Base-by-base conservation (phyloP, 495 filamentous ascomycete genomes). In the Pyronema omphalodes region DNA sequence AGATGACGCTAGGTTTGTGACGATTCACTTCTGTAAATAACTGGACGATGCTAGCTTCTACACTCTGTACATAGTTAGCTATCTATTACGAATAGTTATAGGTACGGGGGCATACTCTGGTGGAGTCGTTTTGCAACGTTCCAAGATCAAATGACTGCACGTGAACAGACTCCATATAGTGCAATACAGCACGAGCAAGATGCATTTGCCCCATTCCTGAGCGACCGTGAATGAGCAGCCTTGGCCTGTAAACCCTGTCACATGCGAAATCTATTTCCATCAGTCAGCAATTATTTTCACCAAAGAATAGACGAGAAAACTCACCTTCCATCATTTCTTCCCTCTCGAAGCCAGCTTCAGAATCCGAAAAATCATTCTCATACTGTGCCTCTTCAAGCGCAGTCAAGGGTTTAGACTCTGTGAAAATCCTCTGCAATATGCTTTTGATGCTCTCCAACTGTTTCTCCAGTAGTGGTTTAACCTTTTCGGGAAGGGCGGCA, bases 121-220 rank as follows among this genome's bases (percentile, higher is more conserved):
- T 75, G 23, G 80, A 74, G 56, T 82, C 77, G 57, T 78, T 82
- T 37, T 91, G 68, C 46, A 95, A 69, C 6, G 83, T 91, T 6
- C 87, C 77, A 46, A 96, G 73, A 68, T 95, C 91, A 66, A 98
- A 89, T n/a, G 81, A 81, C 63, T 96, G 91, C 3, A 98, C 84
- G 69, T 95, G 86, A 6, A 96, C 73, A 41, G 86, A 84, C 68
- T 98, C 93, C 60, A 96, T 81, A 55, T 93, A 78, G 66, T 94
- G 82, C 44, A 96, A 68, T 37, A 94, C 68, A 35, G 91, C 91
- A n/a, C 76, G 77, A 17, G 85, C 83, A 50, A 98, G 71, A 62
- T 98, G 95, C 53, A 83, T 78, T 69, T 98, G 91, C 0, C 91
- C 91, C 89, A 96, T 95, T 0, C 91, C 91, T 34, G 76, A 74